A percentile compares a stretch with the other conserved stretches of the same genome.
These are phyloP conservation scores for Prunus dulcis DNA, from an alignment of 306 rosid genomes.

Conservation along the genomic window DNA sequence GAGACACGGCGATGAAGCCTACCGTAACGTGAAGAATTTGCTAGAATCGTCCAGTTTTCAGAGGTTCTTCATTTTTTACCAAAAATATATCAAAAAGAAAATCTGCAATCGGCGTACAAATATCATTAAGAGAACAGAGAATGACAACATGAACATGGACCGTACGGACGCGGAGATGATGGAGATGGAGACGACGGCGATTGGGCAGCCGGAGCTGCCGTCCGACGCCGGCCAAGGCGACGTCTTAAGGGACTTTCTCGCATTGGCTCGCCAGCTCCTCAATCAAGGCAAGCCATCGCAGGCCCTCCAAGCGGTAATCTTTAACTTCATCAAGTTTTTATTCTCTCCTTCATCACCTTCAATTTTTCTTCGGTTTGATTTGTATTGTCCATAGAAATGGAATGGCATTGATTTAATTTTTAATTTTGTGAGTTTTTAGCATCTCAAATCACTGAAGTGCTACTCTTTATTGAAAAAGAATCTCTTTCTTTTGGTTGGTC, in stretches of 20 bases:
- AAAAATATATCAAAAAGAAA: no score
- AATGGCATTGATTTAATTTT: background rate
- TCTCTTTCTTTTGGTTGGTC: background rate
- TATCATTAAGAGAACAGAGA: background rate
- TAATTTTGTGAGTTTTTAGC: background rate
- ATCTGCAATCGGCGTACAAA: background rate
- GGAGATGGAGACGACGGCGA: constrained; percentile 14
- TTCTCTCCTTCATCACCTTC: background rate
- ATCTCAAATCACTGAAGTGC: background rate
- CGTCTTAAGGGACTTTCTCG: constrained; percentile 52
- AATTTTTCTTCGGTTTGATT: background rate
- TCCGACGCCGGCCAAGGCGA: constrained; percentile 30
- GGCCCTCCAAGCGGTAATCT: constrained; percentile 84
- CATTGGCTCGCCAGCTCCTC: constrained; percentile 81
- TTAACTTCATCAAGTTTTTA: background rate
- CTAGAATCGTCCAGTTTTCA: constrained; percentile 25
- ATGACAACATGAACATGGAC: constrained; percentile 40
- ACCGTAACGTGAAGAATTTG: constrained; percentile 11
- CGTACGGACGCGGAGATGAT: constrained; percentile 31
- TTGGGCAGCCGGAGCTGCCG: constrained; percentile 11
- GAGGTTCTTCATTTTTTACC: background rate
- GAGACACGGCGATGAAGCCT: background rate
- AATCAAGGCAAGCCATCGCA: constrained; percentile 81
- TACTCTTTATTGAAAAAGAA: background rate
- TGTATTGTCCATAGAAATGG: background rate